Percentiles rank a stretch among this genome's conserved stretches.
phyloP scores from a whole-genome alignment of 352 stramenopile genomes.

The Phytophthora sansomeana region DNA sequence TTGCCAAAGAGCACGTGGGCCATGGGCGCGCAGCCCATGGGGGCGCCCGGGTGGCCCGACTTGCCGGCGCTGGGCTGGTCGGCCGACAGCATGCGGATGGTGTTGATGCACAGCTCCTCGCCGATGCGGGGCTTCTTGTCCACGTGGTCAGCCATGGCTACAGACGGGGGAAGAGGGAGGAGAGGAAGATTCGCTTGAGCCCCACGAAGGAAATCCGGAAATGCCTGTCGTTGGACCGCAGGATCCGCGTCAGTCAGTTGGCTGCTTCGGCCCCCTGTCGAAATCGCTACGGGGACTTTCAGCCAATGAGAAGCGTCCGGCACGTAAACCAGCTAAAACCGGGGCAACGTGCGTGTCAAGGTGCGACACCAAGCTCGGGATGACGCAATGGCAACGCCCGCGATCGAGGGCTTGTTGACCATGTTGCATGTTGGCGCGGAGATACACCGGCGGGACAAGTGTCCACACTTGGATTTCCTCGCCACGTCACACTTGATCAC shows the following conservation, averaged over 20 bases:
- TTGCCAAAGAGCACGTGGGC: conserved; percentile 97
- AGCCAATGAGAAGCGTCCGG: conserved; percentile 14
- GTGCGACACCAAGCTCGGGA: conserved; percentile 15
- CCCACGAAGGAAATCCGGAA: conserved; percentile 49
- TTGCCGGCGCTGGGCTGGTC: conserved; percentile 98
- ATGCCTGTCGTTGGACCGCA: conserved; percentile 36
- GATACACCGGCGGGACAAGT: conserved; percentile 11
- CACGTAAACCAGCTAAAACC: conserved; percentile 18
- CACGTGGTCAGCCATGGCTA: conserved; percentile 76
- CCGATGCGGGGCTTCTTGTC: conserved; percentile 85
- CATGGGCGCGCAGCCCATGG: conserved; percentile 99
- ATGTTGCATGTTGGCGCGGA: conserved; percentile 2
- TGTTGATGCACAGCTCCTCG: conserved; percentile 97
- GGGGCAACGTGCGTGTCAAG: background rate
- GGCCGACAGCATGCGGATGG: conserved; percentile 96
- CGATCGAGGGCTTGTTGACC: conserved; percentile 24
- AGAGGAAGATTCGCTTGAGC: conserved; percentile 39
- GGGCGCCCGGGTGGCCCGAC: conserved; percentile 97
- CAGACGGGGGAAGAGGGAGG: background rate
- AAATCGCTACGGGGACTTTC: conserved; percentile 18
- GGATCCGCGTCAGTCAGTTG: conserved; percentile 26
- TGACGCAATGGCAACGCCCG: conserved; percentile 25
- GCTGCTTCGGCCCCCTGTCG: conserved; percentile 7
- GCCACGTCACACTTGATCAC: background rate
- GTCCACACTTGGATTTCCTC: background rate